Conservation (phyloP, 208 protist species). For the Acanthamoeba triangularis region DNA sequence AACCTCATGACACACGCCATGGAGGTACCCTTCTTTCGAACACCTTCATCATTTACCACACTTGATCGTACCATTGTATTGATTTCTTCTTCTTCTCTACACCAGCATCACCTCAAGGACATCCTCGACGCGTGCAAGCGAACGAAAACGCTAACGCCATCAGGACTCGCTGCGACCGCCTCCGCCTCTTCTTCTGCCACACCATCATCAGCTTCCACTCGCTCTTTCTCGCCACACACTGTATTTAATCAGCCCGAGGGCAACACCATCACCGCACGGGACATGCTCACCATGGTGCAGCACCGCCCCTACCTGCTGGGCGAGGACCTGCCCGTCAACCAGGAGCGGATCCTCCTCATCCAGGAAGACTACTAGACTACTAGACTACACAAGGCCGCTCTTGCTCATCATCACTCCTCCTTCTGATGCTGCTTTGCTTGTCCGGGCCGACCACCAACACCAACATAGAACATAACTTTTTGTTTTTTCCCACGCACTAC, state of each 20-base stretch:
- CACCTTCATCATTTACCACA: background rate
- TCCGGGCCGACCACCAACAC: too few relatives aligned
- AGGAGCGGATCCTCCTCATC: constrained; percentile 50
- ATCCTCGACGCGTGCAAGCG: constrained; percentile 29
- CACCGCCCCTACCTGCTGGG: constrained; percentile 41
- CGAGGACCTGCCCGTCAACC: constrained; percentile 63
- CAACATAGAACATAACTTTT: too few relatives aligned
- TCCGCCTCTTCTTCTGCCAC: background rate
- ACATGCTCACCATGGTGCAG: constrained; percentile 58
- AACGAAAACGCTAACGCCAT: background rate
- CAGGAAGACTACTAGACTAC: constrained; percentile 22
- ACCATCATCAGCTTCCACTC: background rate
- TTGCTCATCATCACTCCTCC: background rate
- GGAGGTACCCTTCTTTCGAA: background rate
- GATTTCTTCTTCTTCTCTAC: background rate
- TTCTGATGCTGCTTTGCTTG: too few relatives aligned
- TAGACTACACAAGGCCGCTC: too few relatives aligned
- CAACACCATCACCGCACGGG: constrained; percentile 33
- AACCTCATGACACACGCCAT: constrained; percentile 54
- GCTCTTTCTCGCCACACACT: background rate
- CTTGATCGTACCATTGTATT: background rate
- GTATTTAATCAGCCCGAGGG: constrained; percentile 56
- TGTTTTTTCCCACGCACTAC: too few relatives aligned
- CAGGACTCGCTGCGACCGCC: background rate
- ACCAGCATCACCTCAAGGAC: constrained; percentile 56